phyloP scores from a whole-genome alignment of 345 rosid species.

The Erysimum cheiranthoides region DNA sequence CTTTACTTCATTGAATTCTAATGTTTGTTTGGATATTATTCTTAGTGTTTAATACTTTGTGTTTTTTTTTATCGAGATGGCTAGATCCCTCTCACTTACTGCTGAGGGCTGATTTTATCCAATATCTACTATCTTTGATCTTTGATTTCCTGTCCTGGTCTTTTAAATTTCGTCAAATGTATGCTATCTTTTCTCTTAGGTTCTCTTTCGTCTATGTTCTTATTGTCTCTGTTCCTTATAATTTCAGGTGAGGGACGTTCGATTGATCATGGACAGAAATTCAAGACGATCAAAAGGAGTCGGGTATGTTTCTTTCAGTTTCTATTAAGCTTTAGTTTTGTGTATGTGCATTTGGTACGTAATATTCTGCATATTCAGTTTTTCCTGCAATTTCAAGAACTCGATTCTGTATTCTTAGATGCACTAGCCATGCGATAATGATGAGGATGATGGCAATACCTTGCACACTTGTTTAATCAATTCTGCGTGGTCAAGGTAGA shows the following conservation, averaged over 20 bases:
- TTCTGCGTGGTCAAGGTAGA: conserved; percentile 92
- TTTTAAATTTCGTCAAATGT: neutral
- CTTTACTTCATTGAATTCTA: conserved; percentile 7
- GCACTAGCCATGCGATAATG: conserved; percentile 96
- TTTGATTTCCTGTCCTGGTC: neutral
- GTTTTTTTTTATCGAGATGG: neutral
- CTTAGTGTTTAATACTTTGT: neutral
- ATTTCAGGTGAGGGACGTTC: conserved; percentile 94
- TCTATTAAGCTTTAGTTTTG: conserved; percentile 29
- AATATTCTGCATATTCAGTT: conserved; percentile 53
- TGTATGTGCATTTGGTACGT: conserved; percentile 52
- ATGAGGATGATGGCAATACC: conserved; percentile 96
- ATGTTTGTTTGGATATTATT: neutral
- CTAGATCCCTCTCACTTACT: neutral
- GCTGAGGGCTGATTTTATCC: conserved; percentile 16
- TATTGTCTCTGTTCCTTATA: conserved; percentile 24
- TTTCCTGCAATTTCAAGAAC: conserved; percentile 60
- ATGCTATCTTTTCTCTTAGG: conserved; percentile 5
- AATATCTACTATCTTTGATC: neutral
- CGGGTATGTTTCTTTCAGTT: conserved; percentile 67
- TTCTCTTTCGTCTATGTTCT: conserved; percentile 17
- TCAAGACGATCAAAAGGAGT: conserved; percentile 97
- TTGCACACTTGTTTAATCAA: conserved; percentile 96
- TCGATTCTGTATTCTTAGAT: conserved; percentile 93
- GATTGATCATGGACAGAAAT: conserved; percentile 96